phyloP scores from a whole-genome alignment of 2,329 filamentous ascomycete species.

The Cladosporium sp. region DNA sequence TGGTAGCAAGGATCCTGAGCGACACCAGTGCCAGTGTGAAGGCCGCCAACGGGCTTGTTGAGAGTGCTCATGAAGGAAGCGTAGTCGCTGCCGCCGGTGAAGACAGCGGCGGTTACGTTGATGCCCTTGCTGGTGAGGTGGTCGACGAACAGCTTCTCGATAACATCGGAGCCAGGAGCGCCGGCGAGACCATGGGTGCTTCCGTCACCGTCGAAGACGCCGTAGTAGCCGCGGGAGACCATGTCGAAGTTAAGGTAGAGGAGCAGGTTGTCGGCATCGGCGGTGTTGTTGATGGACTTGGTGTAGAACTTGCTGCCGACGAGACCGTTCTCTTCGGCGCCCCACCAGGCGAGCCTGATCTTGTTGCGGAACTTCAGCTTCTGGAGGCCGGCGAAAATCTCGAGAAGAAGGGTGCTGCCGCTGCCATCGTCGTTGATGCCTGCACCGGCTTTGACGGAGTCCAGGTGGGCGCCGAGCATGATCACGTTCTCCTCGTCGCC shows the following conservation, averaged over 20 bases:
- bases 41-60: slow-evolving; percentile 41
- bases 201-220: slow-evolving; percentile 58
- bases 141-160: slow-evolving; percentile 30
- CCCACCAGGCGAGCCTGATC: slow-evolving; percentile 43
- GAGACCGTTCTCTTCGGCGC: slow-evolving; percentile 40
- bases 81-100: slow-evolving; percentile 42
- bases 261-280: slow-evolving; percentile 36
- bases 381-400: slow-evolving; percentile 39
- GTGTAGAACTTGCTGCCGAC: slow-evolving; percentile 43
- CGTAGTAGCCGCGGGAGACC: slow-evolving; percentile 61
- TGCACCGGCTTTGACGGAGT: slow-evolving; percentile 40
- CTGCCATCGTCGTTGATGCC: slow-evolving; percentile 45
- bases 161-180: slow-evolving; percentile 63
- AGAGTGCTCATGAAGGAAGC: slow-evolving; percentile 40
- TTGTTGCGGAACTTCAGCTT: slow-evolving; percentile 54
- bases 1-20: slow-evolving; percentile 43
- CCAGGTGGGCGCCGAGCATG: slow-evolving; percentile 40
- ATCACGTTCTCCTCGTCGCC: slow-evolving; percentile 39
- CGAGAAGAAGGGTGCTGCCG: slow-evolving; percentile 39
- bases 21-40: slow-evolving; percentile 39
- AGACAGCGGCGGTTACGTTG: slow-evolving; percentile 36
- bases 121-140: slow-evolving; percentile 34
- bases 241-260: slow-evolving; percentile 47
- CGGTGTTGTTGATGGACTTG: slow-evolving; percentile 36
- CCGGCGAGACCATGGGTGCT: slow-evolving; percentile 54